These are phyloP conservation scores for Hyparrhenia diplandra DNA, from an alignment of 176 grass and related monocot genomes.

Conservation along the genomic window DNA sequence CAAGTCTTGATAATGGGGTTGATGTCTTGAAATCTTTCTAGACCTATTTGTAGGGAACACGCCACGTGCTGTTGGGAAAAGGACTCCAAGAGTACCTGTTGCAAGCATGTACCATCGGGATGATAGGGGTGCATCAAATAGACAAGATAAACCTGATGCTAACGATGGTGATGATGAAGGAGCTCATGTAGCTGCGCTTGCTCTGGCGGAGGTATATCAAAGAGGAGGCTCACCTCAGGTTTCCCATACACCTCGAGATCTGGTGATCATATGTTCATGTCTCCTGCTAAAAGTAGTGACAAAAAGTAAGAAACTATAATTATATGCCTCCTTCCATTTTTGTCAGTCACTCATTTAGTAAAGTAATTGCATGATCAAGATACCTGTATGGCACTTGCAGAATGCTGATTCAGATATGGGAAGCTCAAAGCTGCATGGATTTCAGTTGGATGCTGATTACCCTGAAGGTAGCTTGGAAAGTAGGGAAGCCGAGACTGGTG, in stretches of 20 bases:
- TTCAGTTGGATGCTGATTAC: constrained; percentile 62
- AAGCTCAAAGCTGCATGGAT: constrained; percentile 70
- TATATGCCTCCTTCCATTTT: constrained; percentile 14
- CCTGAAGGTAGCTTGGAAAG: constrained; percentile 86
- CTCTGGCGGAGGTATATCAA: constrained; percentile 80
- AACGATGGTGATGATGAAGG: constrained; percentile 82
- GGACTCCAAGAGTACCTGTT: constrained; percentile 90
- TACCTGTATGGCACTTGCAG: constrained; percentile 38
- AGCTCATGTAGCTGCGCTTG: constrained; percentile 81
- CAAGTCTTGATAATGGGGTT: constrained; percentile 13
- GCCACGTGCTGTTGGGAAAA: constrained; percentile 91
- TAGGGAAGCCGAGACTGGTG: constrained; percentile 82
- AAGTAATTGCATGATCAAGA: constrained; percentile 30
- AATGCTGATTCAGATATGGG: constrained; percentile 77
- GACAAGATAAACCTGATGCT: constrained; percentile 43
- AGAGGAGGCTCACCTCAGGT: constrained; percentile 83
- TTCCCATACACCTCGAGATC: constrained; percentile 66
- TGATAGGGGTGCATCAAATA: constrained; percentile 46
- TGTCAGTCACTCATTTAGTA: not conserved
- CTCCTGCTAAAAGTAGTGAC: constrained; percentile 64
- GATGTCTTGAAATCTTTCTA: constrained; percentile 46
- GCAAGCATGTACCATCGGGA: constrained; percentile 65
- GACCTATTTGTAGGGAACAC: constrained; percentile 59
- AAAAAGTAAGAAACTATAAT: constrained; percentile 50
- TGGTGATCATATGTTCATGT: constrained; percentile 43